Evolutionary conservation across 2,329 filamentous ascomycete species (phyloP).

Genomic region (Trichophyton schoenleinii): DNA sequence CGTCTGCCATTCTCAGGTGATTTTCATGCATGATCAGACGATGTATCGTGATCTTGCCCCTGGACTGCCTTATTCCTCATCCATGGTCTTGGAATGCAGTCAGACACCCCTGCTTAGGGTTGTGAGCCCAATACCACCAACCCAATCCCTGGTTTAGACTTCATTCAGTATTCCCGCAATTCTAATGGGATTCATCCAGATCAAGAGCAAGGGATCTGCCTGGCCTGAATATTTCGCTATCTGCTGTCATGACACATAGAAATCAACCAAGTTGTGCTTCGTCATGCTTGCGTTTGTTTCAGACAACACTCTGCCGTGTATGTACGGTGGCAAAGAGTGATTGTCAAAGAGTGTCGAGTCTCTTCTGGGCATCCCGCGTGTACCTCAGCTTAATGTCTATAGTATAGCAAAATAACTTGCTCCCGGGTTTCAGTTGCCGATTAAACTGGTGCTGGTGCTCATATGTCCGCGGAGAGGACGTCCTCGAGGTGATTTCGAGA

Average conservation of each 20-base stretch:
- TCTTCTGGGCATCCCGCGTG: not conserved
- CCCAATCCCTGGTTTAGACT: not conserved
- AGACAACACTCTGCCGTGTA: not conserved
- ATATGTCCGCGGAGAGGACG: not conserved
- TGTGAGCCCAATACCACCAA: not conserved
- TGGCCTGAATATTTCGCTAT: not conserved
- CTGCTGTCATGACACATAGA: not conserved
- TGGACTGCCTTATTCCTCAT: not conserved
- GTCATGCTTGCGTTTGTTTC: not conserved
- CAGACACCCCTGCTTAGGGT: not conserved
- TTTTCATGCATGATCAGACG: slow-evolving; percentile 1
- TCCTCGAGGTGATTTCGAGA: not conserved
- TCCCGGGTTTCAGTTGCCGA: not conserved
- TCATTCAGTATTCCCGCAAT: slow-evolving; percentile 2
- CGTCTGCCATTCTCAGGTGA: not conserved
- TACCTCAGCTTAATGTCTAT: not conserved
- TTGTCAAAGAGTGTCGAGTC: not conserved
- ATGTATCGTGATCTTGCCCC: not conserved
- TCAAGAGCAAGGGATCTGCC: not conserved
- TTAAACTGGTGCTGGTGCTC: not conserved
- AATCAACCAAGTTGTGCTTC: not conserved
- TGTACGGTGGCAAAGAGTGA: not conserved
- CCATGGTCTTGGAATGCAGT: not conserved
- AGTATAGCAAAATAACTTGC: not conserved
- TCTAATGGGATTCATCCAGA: not conserved